Evolutionary conservation across 345 rosid species (phyloP), one percentile per base, ranked within the genome.

Genomic region (Laguncularia racemosa): DNA sequence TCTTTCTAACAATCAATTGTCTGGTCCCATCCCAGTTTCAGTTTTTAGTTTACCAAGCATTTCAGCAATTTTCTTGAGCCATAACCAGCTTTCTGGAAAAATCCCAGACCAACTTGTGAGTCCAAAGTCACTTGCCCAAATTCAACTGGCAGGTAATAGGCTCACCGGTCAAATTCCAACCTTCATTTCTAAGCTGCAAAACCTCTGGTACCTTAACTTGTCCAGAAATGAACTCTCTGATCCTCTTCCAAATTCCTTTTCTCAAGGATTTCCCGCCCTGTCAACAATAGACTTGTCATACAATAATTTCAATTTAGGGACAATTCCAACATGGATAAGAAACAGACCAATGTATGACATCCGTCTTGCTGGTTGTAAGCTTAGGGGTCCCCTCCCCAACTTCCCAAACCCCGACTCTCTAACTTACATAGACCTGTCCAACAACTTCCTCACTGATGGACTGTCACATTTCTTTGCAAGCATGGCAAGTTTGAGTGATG

Each of bases 201-300:
- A 76, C 21, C 93, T 92, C 16, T 92, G 98, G 98, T 78, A 71
- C 73, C 96, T 92, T 23, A 89, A 89, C 60, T 72, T 92, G 54
- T 92, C 98, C 0, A 76, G 88, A 70, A 92, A 92, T 68, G 82
- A 67, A 20, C 72, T 92, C 68, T 71, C 88, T 5, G 82, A 71
- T 55, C 92, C 90, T 67, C 62, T 89, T 3, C 95, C 98, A 8
- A 52, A 12, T 62, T 69, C 84, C 71, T 71, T 60, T 50, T 57
- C 61, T 54, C 73, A 62, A 51, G 84, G 84, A 3, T 51, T 92
- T 52, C 96, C 96, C 49, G 81, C 96, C 53, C 73, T 92, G 18
- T 48, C 84, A 46, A 77, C 91, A 23, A 61, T 92, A 6, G 98
- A 92, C 73, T 77, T 92, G 63, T 92, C 98, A 8, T 86, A 81